Conservation (phyloP, 352 stramenopile species). For the Pythium coloratum region DNA sequence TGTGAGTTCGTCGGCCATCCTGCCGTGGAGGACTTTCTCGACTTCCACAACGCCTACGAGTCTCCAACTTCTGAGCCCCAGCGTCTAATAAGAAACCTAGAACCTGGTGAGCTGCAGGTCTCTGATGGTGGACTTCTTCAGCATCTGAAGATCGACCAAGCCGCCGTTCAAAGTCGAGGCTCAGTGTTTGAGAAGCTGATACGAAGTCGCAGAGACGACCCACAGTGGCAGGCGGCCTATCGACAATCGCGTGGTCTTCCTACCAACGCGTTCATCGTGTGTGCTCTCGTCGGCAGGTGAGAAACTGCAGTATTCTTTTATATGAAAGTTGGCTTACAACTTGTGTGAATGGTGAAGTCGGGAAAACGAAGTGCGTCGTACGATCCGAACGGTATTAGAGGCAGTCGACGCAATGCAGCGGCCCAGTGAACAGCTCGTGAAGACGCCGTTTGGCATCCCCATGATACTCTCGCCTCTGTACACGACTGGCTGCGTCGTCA, state of each 20-base stretch:
- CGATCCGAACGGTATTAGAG: slow-evolving; percentile 39
- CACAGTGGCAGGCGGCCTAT: background rate
- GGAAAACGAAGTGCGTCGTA: slow-evolving; percentile 56
- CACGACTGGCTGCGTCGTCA: slow-evolving; percentile 6
- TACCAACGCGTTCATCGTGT: slow-evolving; percentile 47
- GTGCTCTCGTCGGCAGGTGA: slow-evolving; percentile 67
- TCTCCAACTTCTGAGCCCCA: background rate
- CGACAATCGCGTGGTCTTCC: slow-evolving; percentile 33
- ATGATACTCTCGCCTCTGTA: slow-evolving; percentile 22
- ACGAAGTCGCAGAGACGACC: slow-evolving; percentile 13
- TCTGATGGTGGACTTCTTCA: slow-evolving; percentile 2
- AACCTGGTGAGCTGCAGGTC: slow-evolving; percentile 1
- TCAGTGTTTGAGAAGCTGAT: slow-evolving; percentile 29
- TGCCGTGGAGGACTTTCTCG: slow-evolving; percentile 68
- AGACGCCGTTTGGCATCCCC: slow-evolving; percentile 10
- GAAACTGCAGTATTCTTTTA: background rate
- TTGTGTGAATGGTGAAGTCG: slow-evolving; percentile 33
- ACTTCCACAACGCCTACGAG: slow-evolving; percentile 43
- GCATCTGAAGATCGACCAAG: slow-evolving; percentile 2
- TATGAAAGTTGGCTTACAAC: too few species aligned
- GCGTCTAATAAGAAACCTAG: background rate
- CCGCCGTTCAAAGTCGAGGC: background rate
- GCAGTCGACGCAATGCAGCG: slow-evolving; percentile 41
- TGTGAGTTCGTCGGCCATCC: slow-evolving; percentile 71
- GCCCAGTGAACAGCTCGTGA: slow-evolving; percentile 12